Percentiles rank a stretch among this genome's conserved stretches.
These are phyloP conservation scores for Saposhnikovia divaricata DNA, from an alignment of 129 eudicot species.

Conservation along the genomic window DNA sequence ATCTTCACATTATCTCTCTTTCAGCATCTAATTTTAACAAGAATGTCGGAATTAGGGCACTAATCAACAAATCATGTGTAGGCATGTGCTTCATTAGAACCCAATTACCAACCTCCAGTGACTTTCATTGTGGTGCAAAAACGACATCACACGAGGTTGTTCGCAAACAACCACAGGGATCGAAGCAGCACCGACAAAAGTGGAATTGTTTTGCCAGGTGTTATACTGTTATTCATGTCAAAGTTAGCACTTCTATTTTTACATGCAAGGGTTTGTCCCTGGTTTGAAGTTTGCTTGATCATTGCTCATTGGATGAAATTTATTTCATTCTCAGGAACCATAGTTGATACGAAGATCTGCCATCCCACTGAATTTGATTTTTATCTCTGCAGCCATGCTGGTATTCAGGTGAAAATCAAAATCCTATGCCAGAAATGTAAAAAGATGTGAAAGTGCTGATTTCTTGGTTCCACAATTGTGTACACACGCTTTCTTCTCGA, in stretches of 20 bases:
- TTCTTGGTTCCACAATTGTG: background rate
- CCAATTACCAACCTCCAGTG: slow-evolving; percentile 67
- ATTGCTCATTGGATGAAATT: background rate
- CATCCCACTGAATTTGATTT: slow-evolving; percentile 95
- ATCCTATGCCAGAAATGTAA: background rate
- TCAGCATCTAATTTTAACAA: background rate
- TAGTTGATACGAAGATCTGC: slow-evolving; percentile 87
- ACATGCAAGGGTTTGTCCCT: background rate
- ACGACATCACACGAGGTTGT: slow-evolving; percentile 61
- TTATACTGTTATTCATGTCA: background rate
- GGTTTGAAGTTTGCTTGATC: background rate
- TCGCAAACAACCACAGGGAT: slow-evolving; percentile 61
- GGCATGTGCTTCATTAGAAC: slow-evolving; percentile 79
- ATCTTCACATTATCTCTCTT: background rate
- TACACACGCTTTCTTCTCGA: background rate
- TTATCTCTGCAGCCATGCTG: slow-evolving; percentile 93
- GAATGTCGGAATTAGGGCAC: background rate
- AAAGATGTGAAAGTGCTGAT: background rate
- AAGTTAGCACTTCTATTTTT: background rate
- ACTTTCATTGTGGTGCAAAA: slow-evolving; percentile 63
- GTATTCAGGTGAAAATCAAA: slow-evolving; percentile 56
- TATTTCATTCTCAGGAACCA: slow-evolving; percentile 52
- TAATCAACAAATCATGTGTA: slow-evolving; percentile 15
- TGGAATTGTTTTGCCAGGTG: slow-evolving; percentile 64
- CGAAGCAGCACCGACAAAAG: slow-evolving; percentile 62